Base-by-base conservation (phyloP, 352 stramenopile genomes). In the Phytophthora boehmeriae region DNA sequence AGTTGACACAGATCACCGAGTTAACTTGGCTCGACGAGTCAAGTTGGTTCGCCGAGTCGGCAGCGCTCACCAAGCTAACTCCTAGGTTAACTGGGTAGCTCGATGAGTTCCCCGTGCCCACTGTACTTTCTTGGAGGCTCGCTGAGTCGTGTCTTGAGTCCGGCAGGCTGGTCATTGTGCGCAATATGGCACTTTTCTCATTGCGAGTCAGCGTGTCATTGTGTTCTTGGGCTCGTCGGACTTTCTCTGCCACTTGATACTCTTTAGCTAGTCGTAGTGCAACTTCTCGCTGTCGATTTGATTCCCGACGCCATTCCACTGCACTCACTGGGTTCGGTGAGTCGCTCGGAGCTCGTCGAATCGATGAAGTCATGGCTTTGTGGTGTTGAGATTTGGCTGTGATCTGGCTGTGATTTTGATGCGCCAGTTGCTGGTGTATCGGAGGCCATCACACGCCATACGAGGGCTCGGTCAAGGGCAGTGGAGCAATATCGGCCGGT, bases 251-350 rank as follows among this genome's bases (percentile, higher is more conserved):
- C 1, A 14, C 5, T 17, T 48, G 38, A 19, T 49, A 48, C 13
- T 57, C 38, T 27, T 39, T 46, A 1, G 36, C 50, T 10, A 57
- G 19, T 11, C 41, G 20, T 19, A 48, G 25, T 4, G 50, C 50
- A 19, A 57, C 28, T 28, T 57, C 50, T 11, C 32, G 36, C 28
- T 57, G 50, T n/a, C 50, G 11, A 25, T 48, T 57, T 2, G 28
- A 6, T 30, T 57, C 50, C 1, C 50, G 34, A 1, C 36, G 50
- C 50, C 50, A 57, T 20, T 32, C 11, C 2, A n/a, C 43, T 10
- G 43, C 17, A 2, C 35, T 23, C 5, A 23, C 23, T 32, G 23
- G 19, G 5, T 35, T 17, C 23, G 20, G 20, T 32, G 27, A 11
- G 35, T 32, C 43, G 1, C 13, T 34, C 43, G n/a, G n/a, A n/a